phyloP scores from a whole-genome alignment of 1,284 basidiomycete species.

The Caloboletus firmus region DNA sequence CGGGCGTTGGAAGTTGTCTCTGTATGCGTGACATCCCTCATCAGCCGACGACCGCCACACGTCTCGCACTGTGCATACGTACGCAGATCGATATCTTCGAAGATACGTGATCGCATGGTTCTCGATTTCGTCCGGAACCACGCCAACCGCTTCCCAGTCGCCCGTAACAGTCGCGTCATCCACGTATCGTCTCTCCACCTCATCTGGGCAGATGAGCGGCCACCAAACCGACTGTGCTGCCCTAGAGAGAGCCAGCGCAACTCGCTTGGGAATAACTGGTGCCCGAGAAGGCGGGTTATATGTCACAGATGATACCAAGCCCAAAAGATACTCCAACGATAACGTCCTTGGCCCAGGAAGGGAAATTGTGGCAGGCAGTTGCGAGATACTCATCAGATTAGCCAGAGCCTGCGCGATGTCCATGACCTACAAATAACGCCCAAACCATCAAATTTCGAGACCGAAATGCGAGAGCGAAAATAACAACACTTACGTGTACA shows the following conservation, averaged over 20 bases:
- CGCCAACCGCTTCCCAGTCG: constrained; percentile 64
- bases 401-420: constrained; percentile 93
- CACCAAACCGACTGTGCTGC: constrained; percentile 84
- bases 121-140: constrained; percentile 84
- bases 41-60: constrained; percentile 20
- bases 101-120: constrained; percentile 90
- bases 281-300: constrained; percentile 68
- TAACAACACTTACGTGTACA: constrained; percentile 70
- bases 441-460: constrained; percentile 21
- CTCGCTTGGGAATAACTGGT: constrained; percentile 75
- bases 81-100: constrained; percentile 85
- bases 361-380: constrained; percentile 67
- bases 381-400: constrained; percentile 70
- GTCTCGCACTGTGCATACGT: constrained; percentile 36
- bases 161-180: constrained; percentile 71
- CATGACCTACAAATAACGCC: constrained; percentile 58
- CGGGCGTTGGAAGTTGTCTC: constrained; percentile 56
- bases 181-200: constrained; percentile 86
- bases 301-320: constrained; percentile 81
- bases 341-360: constrained; percentile 90
- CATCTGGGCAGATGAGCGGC: constrained; percentile 90
- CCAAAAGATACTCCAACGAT: constrained; percentile 82
- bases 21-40: constrained; percentile 20
- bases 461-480: background rate
- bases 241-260: constrained; percentile 69